A percentile compares a stretch with the other conserved stretches of the same genome.
Conservation (phyloP, 495 filamentous ascomycete genomes). For the Tuber umbilicatum region DNA sequence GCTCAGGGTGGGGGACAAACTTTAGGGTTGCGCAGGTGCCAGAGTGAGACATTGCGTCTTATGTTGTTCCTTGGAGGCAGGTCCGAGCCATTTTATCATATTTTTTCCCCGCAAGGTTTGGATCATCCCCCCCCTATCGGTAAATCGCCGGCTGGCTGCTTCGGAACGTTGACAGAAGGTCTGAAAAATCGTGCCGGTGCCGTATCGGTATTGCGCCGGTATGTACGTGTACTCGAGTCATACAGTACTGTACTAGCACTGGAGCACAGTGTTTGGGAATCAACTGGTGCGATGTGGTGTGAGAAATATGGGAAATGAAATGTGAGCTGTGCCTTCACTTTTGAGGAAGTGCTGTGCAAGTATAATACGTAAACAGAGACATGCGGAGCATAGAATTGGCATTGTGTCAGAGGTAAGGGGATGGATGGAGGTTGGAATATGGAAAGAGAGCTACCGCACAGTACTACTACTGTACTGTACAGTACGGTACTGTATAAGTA, state of each 20-base stretch:
- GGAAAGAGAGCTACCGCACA: neutral
- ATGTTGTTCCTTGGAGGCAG: neutral
- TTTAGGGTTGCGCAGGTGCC: neutral
- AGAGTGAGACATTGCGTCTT: slow-evolving; percentile 1
- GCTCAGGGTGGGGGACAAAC: neutral
- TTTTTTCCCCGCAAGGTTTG: neutral
- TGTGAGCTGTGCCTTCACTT: neutral
- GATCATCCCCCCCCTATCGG: neutral
- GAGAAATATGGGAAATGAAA: neutral
- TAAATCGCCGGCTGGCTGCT: neutral
- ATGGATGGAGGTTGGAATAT: neutral
- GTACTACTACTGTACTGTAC: neutral
- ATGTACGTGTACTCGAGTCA: too few species aligned
- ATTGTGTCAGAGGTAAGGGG: neutral
- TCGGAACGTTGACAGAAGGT: neutral
- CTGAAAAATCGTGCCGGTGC: neutral
- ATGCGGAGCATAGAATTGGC: neutral
- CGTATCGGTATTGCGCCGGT: too few species aligned
- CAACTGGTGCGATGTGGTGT: neutral
- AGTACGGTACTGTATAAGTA: too few species aligned
- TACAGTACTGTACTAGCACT: too few species aligned
- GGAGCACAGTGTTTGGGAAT: neutral
- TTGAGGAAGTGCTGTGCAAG: neutral
- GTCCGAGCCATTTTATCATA: neutral
- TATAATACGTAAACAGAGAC: neutral